These are phyloP conservation scores for Globisporangium viniferum DNA, from an alignment of 352 stramenopile genomes.

Conservation along the genomic window DNA sequence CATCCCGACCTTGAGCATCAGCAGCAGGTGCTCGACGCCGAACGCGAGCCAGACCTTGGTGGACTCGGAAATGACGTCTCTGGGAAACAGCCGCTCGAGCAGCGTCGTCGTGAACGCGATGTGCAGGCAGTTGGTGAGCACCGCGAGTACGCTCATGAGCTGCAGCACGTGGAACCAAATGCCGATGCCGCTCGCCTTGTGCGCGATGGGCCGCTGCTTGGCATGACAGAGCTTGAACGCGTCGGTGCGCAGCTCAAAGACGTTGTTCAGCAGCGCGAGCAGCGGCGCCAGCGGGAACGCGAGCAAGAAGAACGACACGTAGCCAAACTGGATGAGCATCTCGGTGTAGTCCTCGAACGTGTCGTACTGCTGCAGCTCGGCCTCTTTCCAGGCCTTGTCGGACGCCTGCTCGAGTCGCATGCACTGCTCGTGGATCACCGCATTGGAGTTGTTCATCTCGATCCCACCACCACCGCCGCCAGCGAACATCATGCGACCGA, in stretches of 20 bases:
- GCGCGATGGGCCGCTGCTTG: slow-evolving; percentile 87
- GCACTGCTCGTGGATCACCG: slow-evolving; percentile 74
- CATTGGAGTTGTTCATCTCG: slow-evolving; percentile 32
- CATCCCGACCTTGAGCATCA: slow-evolving; percentile 68
- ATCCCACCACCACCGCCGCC: not conserved
- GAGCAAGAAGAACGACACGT: slow-evolving; percentile 95
- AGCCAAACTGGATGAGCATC: slow-evolving; percentile 94
- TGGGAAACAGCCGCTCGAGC: slow-evolving; percentile 44
- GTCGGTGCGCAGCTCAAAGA: slow-evolving; percentile 91
- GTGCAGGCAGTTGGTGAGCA: slow-evolving; percentile 95
- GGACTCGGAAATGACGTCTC: slow-evolving; percentile 16
- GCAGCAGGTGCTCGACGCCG: slow-evolving; percentile 60
- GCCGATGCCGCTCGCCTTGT: slow-evolving; percentile 92
- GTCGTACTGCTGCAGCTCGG: slow-evolving; percentile 89
- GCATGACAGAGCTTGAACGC: slow-evolving; percentile 94
- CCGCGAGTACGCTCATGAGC: slow-evolving; percentile 93
- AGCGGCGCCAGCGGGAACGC: slow-evolving; percentile 94
- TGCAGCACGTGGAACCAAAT: slow-evolving; percentile 91
- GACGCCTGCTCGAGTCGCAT: slow-evolving; percentile 78
- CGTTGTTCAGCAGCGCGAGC: slow-evolving; percentile 92
- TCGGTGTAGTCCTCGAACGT: slow-evolving; percentile 95
- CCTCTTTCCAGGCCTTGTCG: slow-evolving; percentile 87
- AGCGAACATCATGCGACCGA: not conserved
- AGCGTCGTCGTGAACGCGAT: slow-evolving; percentile 85
- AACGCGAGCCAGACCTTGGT: slow-evolving; percentile 84